A percentile compares a stretch with the other conserved stretches of the same genome.
Conservation (phyloP, 139 green algal genomes). For the Pedinophyceae sp. region DNA sequence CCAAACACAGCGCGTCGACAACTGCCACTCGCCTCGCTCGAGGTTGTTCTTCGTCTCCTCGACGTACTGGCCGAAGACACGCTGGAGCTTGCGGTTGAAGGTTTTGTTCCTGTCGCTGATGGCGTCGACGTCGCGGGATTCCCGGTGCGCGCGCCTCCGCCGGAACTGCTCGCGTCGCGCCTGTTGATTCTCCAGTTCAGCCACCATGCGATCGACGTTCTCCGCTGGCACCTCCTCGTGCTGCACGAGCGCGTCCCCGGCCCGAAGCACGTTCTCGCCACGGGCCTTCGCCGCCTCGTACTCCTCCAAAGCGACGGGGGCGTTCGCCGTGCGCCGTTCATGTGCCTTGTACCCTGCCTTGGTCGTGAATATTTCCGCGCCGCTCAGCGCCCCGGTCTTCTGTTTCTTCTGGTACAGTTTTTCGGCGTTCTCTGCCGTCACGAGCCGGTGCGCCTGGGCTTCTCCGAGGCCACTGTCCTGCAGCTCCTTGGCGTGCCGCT, state of each 20-base stretch:
- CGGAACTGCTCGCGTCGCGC: conserved; percentile 32
- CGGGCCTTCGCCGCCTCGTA: conserved; percentile 67
- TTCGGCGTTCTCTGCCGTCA: conserved; percentile 57
- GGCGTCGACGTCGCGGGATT: conserved; percentile 75
- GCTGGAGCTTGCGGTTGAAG: conserved; percentile 96
- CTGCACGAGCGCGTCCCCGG: background rate
- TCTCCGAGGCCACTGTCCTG: conserved; percentile 42
- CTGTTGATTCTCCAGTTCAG: conserved; percentile 45
- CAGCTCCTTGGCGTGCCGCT: conserved; percentile 25
- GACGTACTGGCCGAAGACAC: conserved; percentile 63
- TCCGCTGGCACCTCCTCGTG: conserved; percentile 43
- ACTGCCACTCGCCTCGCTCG: conserved; percentile 86
- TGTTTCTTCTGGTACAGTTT: conserved; percentile 52
- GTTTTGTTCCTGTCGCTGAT: conserved; percentile 93
- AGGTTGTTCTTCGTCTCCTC: conserved; percentile 92
- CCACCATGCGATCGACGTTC: conserved; percentile 80
- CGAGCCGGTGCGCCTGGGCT: conserved; percentile 50
- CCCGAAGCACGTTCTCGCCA: background rate
- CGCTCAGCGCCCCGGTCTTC: conserved; percentile 39
- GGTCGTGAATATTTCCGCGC: conserved; percentile 56
- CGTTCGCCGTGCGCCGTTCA: conserved; percentile 54
- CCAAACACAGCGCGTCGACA: too few relatives aligned
- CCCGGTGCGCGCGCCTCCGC: conserved; percentile 41
- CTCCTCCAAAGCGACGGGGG: conserved; percentile 28
- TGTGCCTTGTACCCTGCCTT: conserved; percentile 61